Percentiles rank a stretch among this genome's conserved stretches.
Evolutionary conservation across 1,284 basidiomycete genomes (phyloP).

Genomic region (Thecaphora thlaspeos): DNA sequence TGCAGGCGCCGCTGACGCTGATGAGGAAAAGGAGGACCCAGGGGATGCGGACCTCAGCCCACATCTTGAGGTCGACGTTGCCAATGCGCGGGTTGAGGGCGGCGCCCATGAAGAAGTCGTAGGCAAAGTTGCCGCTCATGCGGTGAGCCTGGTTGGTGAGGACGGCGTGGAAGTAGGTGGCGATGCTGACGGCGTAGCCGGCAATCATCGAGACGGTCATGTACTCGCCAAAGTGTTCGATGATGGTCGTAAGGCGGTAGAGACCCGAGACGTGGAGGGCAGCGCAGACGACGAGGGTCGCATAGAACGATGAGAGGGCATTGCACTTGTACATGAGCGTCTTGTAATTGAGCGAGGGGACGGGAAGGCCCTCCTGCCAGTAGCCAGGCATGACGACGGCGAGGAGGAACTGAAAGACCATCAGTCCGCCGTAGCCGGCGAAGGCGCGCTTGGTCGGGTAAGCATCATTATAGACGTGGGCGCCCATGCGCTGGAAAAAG

Average conservation of each 20-base stretch:
- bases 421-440: constrained; percentile 74
- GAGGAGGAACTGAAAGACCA: constrained; percentile 83
- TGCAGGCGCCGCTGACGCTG: constrained; percentile 85
- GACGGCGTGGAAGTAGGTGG: constrained; percentile 54
- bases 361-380: constrained; percentile 71
- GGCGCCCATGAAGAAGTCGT: constrained; percentile 76
- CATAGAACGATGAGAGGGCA: constrained; percentile 82
- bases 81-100: constrained; percentile 90
- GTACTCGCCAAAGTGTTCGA: constrained; percentile 92
- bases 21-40: constrained; percentile 96
- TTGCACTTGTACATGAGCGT: constrained; percentile 90
- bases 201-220: constrained; percentile 95
- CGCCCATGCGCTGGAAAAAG: constrained; percentile 79
- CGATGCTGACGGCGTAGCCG: constrained; percentile 67
- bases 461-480: constrained; percentile 82
- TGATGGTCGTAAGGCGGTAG: constrained; percentile 90
- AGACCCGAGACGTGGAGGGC: constrained; percentile 76
- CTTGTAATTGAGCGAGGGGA: constrained; percentile 67
- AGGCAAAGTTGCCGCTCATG: constrained; percentile 90
- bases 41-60: constrained; percentile 93
- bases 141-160: constrained; percentile 60
- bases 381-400: constrained; percentile 89
- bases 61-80: constrained; percentile 96
- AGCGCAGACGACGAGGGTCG: constrained; percentile 75
- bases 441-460: constrained; percentile 79